Conservation (phyloP, 305 asterid genomes). For the Fraxinus sp. region DNA sequence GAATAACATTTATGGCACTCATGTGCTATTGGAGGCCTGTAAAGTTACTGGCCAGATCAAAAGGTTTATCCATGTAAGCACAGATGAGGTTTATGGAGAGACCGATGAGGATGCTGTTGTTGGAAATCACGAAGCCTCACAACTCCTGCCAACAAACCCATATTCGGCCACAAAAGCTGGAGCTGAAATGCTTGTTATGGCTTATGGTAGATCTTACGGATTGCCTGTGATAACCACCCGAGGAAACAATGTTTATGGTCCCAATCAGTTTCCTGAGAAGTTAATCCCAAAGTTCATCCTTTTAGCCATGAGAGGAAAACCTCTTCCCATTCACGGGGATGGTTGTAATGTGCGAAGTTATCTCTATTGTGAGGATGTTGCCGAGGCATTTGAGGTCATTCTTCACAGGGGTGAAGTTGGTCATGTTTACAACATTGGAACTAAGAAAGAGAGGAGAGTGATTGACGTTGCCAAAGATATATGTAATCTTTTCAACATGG, state of each 20-base stretch:
- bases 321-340: slow-evolving; percentile 71
- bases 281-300: slow-evolving; percentile 66
- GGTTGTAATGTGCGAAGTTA: slow-evolving; percentile 66
- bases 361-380: slow-evolving; percentile 71
- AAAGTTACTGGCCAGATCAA: slow-evolving; percentile 68
- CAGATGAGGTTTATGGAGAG: slow-evolving; percentile 82
- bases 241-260: slow-evolving; percentile 78
- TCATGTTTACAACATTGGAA: slow-evolving; percentile 66
- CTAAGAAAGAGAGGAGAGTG: slow-evolving; percentile 64
- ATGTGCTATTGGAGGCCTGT: slow-evolving; percentile 79
- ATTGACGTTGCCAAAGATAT: slow-evolving; percentile 58
- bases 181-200: slow-evolving; percentile 89
- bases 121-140: slow-evolving; percentile 82
- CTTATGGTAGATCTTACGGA: slow-evolving; percentile 76
- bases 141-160: slow-evolving; percentile 78
- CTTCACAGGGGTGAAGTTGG: slow-evolving; percentile 73
- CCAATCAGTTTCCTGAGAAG: slow-evolving; percentile 72
- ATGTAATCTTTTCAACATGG: slow-evolving; percentile 50
- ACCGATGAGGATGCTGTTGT: slow-evolving; percentile 79
- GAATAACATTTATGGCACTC: slow-evolving; percentile 83
- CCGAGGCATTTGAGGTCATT: slow-evolving; percentile 66
- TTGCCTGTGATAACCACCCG: slow-evolving; percentile 82
- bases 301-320: slow-evolving; percentile 59
- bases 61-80: slow-evolving; percentile 83
- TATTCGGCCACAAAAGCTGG: slow-evolving; percentile 87